These are phyloP conservation scores for Aspergillus kassunensis DNA, from an alignment of 495 filamentous ascomycete species.

Conservation along the genomic window DNA sequence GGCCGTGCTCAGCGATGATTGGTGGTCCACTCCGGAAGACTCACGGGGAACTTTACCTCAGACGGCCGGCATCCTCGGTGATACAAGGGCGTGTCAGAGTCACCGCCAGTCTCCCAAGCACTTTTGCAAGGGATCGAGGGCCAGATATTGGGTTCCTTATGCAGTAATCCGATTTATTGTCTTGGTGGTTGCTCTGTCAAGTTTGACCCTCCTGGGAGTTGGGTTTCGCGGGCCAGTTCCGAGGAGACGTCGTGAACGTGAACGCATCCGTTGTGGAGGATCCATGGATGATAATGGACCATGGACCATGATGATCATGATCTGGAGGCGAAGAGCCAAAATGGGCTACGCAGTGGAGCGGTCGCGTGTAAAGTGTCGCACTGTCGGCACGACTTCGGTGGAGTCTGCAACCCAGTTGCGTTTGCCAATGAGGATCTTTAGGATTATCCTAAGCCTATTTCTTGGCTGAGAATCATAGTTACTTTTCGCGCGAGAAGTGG, in stretches of 20 bases:
- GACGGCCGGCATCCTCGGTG: not conserved
- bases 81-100: not conserved
- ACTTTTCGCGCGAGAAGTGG: conserved; percentile 16
- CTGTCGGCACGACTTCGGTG: not conserved
- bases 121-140: conserved; percentile 10
- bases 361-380: conserved; percentile 5
- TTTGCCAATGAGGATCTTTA: conserved; percentile 9
- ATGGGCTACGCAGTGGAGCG: not conserved
- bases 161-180: conserved; percentile 1
- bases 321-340: not conserved
- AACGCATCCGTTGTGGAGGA: not conserved
- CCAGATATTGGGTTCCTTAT: too few relatives aligned
- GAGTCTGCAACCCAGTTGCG: not conserved
- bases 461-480: not conserved
- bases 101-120: not conserved
- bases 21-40: conserved; percentile 10
- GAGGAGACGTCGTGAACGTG: conserved; percentile 16
- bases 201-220: too few relatives aligned
- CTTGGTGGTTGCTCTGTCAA: not conserved
- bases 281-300: too few relatives aligned
- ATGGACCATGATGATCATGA: not conserved
- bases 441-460: conserved; percentile 10
- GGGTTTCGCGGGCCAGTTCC: not conserved
- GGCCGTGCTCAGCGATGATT: conserved; percentile 17
- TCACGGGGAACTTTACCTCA: not conserved